Conservation (phyloP, 495 filamentous ascomycete species). For the Penicillium soppii region DNA sequence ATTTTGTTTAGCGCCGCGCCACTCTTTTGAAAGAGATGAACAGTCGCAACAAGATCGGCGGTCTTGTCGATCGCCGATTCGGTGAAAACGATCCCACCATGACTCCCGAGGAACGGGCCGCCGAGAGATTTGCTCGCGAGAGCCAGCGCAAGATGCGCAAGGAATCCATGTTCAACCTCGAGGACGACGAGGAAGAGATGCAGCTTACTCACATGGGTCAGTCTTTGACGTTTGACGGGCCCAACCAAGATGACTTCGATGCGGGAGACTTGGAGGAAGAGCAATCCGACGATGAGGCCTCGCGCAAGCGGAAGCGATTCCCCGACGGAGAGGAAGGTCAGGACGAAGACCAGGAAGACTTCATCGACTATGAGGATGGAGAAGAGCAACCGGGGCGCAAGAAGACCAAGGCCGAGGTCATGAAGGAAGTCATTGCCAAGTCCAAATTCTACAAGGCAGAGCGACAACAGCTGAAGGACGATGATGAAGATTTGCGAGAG, state of each 20-base stretch:
- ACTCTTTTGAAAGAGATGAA: conserved; percentile 87
- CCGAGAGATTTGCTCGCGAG: conserved; percentile 84
- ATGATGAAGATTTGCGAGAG: conserved; percentile 87
- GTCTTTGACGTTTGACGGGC: conserved; percentile 59
- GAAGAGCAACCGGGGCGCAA: conserved; percentile 67
- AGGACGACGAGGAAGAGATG: conserved; percentile 71
- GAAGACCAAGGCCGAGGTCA: conserved; percentile 92
- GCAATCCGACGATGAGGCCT: conserved; percentile 60
- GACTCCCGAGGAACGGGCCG: conserved; percentile 90
- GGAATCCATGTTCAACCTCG: conserved; percentile 81
- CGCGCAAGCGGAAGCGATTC: conserved; percentile 61
- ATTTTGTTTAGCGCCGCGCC: conserved; percentile 58
- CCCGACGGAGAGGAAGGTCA: conserved; percentile 29
- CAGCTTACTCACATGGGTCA: conserved; percentile 83
- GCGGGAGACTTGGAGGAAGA: conserved; percentile 66
- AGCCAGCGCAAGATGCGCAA: conserved; percentile 71
- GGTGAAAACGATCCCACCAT: conserved; percentile 93
- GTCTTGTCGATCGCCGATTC: conserved; percentile 89
- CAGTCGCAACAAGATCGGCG: conserved; percentile 81
- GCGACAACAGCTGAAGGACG: conserved; percentile 88
- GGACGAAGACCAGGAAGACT: conserved; percentile 33
- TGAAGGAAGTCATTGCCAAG: conserved; percentile 96
- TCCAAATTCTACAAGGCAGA: conserved; percentile 94
- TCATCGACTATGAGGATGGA: conserved; percentile 39
- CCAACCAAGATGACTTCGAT: conserved; percentile 68